phyloP scores from a whole-genome alignment of 306 rosid species.

The Quercus rubra region DNA sequence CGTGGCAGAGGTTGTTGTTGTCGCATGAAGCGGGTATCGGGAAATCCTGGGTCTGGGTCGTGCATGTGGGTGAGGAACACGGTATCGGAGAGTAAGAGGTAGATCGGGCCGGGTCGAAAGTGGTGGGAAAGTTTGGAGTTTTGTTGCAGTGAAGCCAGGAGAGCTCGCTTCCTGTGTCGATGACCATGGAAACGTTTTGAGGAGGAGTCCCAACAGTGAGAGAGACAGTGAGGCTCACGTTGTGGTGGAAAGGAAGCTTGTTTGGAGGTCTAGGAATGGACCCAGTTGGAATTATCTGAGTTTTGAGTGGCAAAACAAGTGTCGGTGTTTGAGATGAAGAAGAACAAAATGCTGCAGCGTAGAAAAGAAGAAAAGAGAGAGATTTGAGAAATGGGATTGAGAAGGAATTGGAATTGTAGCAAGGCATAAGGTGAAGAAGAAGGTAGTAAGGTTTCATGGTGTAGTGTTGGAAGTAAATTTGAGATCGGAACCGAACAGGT shows the following conservation, averaged over 20 bases:
- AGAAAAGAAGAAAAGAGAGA: slow-evolving; percentile 18
- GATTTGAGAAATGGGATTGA: slow-evolving; percentile 24
- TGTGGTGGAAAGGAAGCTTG: slow-evolving; percentile 75
- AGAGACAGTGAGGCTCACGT: slow-evolving; percentile 64
- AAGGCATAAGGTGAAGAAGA: not conserved
- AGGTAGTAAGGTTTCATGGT: slow-evolving; percentile 31
- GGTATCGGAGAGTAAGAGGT: slow-evolving; percentile 50
- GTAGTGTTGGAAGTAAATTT: not conserved
- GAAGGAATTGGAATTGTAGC: slow-evolving; percentile 4
- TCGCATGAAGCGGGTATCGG: slow-evolving; percentile 84
- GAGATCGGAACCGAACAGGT: not conserved
- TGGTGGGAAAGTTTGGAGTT: slow-evolving; percentile 4
- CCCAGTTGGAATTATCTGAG: slow-evolving; percentile 56
- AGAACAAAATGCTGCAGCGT: slow-evolving; percentile 4
- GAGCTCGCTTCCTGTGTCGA: slow-evolving; percentile 89
- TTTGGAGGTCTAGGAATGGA: slow-evolving; percentile 59
- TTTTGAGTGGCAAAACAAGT: slow-evolving; percentile 60
- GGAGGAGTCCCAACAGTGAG: slow-evolving; percentile 76
- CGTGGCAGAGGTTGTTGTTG: slow-evolving; percentile 74
- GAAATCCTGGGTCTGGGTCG: slow-evolving; percentile 63
- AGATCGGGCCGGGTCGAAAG: slow-evolving; percentile 50
- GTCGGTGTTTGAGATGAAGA: slow-evolving; percentile 12
- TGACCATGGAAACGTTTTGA: slow-evolving; percentile 77
- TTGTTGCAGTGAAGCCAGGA: slow-evolving; percentile 79
- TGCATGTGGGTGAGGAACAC: slow-evolving; percentile 71